These are phyloP conservation scores for Dipteronia sinensis DNA, from an alignment of 345 rosid species.

Conservation along the genomic window DNA sequence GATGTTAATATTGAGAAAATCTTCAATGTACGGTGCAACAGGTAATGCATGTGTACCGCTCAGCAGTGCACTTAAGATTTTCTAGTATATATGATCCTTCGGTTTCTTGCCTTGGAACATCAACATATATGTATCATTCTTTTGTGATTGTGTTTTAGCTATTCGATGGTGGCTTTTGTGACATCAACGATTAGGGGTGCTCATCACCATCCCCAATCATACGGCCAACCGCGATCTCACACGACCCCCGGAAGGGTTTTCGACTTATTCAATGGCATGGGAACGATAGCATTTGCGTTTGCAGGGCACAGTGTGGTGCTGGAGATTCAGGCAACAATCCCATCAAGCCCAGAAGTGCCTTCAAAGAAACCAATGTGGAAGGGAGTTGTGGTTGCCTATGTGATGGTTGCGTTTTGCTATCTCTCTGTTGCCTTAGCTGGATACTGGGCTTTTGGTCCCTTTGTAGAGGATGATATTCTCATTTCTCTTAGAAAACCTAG, in stretches of 20 bases:
- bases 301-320: constrained; percentile 67
- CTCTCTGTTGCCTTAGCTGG: constrained; percentile 45
- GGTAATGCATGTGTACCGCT: no score
- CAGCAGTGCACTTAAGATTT: no score
- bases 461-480: constrained; percentile 53
- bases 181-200: constrained; percentile 14
- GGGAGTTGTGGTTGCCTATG: constrained; percentile 50
- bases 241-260: constrained; percentile 22
- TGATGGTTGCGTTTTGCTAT: constrained; percentile 50
- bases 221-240: constrained; percentile 12
- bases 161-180: constrained; percentile 24
- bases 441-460: constrained; percentile 51
- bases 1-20: no score
- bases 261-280: constrained; percentile 30
- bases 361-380: constrained; percentile 66
- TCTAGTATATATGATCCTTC: no score
- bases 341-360: constrained; percentile 53
- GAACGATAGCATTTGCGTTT: constrained; percentile 57
- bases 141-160: neutral
- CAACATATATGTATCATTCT: no score
- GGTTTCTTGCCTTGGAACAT: no score
- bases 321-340: constrained; percentile 73
- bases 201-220: neutral
- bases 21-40: no score
- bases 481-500: constrained; percentile 45